Conservation (phyloP, 495 filamentous ascomycete species). For the Hypoxylon rickii region DNA sequence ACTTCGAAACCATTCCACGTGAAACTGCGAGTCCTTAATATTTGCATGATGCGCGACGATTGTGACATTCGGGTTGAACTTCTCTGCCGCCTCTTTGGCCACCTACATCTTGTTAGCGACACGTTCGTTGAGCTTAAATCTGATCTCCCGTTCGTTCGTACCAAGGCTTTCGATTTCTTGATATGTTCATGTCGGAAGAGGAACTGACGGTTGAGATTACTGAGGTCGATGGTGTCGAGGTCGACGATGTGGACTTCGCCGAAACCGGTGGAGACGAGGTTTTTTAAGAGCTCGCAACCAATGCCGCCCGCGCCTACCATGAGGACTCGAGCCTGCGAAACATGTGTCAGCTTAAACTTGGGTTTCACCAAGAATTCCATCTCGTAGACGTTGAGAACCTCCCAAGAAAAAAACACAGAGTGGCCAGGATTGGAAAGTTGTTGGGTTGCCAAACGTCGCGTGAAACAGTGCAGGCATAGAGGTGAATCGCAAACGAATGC, state of each 20-base stretch:
- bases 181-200: conserved; percentile 97
- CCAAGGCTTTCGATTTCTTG: conserved; percentile 94
- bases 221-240: conserved; percentile 96
- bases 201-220: conserved; percentile 97
- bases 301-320: conserved; percentile 98
- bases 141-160: conserved; percentile 50
- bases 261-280: conserved; percentile 91
- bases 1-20: conserved; percentile 81
- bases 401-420: too few relatives aligned
- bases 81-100: conserved; percentile 87
- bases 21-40: conserved; percentile 92
- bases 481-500: conserved; percentile 18
- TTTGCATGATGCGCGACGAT: conserved; percentile 92
- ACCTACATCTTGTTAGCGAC: conserved; percentile 63
- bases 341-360: conserved; percentile 35
- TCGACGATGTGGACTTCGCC: conserved; percentile 96
- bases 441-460: conserved; percentile 9
- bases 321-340: conserved; percentile 76
- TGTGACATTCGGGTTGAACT: conserved; percentile 88
- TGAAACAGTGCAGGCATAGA: conserved; percentile 2
- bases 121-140: conserved; percentile 8
- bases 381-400: neutral
- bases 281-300: conserved; percentile 96
- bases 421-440: neutral
- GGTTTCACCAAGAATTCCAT: conserved; percentile 16